phyloP scores from a whole-genome alignment of 1,284 basidiomycete species.

The Ceraceosorus guamensis region DNA sequence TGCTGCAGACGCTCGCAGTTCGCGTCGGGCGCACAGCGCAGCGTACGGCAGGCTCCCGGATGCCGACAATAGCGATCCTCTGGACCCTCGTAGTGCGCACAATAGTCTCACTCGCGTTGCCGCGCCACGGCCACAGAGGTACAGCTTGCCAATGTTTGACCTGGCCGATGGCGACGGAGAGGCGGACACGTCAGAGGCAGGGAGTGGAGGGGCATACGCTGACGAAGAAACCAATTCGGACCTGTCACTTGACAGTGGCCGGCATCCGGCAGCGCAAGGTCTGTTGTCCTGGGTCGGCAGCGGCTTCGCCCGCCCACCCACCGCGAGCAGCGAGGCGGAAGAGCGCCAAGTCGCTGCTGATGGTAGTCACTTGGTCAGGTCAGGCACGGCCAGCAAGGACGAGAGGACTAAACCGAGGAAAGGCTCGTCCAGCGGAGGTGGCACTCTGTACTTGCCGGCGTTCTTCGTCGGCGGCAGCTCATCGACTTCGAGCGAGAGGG shows the following conservation, averaged over 20 bases:
- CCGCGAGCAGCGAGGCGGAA: constrained; percentile 17
- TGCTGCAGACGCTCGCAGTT: constrained; percentile 1
- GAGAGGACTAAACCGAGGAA: constrained; percentile 4
- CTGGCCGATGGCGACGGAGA: constrained; percentile 4
- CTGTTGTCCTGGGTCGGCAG: constrained; percentile 27
- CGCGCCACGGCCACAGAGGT: constrained; percentile 11
- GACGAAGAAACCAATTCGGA: constrained; percentile 5
- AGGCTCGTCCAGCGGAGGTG: constrained; percentile 9
- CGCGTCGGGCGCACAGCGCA: neutral
- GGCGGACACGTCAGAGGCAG: neutral
- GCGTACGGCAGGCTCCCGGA: constrained; percentile 1
- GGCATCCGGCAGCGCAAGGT: neutral
- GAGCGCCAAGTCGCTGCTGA: constrained; percentile 17
- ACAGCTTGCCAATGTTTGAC: constrained; percentile 7
- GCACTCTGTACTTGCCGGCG: constrained; percentile 26
- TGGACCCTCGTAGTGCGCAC: neutral
- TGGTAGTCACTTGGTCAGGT: neutral
- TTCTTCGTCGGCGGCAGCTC: constrained; percentile 26
- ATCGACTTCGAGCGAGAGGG: constrained; percentile 1
- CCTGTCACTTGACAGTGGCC: neutral
- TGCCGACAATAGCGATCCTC: neutral
- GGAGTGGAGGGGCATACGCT: neutral
- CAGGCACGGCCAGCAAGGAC: constrained; percentile 11
- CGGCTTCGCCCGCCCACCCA: constrained; percentile 15
- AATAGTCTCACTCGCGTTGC: constrained; percentile 1